phyloP scores from a whole-genome alignment of 1,139 yeast species.

The Saccharomyces hybrid region DNA sequence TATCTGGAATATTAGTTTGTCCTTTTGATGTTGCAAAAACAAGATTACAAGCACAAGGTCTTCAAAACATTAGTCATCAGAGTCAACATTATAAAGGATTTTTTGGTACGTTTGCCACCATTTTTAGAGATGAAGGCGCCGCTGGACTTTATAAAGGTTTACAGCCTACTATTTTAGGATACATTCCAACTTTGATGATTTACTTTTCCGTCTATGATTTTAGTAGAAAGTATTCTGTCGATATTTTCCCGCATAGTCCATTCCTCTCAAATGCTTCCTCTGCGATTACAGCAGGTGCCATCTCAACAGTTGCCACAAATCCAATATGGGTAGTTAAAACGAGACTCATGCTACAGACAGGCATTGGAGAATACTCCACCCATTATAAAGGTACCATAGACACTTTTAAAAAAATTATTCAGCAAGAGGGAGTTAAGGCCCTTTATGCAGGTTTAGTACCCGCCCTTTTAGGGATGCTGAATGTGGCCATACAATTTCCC shows the following conservation, averaged over 20 bases:
- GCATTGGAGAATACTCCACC: conserved; percentile 23
- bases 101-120: conserved; percentile 51
- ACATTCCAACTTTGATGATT: conserved; percentile 95
- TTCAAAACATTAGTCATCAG: conserved; percentile 16
- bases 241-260: conserved; percentile 37
- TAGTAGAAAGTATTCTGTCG: conserved; percentile 49
- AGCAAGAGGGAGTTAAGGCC: conserved; percentile 71
- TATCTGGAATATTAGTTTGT: conserved; percentile 85
- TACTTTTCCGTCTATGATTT: conserved; percentile 85
- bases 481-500: conserved; percentile 96
- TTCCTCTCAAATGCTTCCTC: conserved; percentile 61
- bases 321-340: conserved; percentile 75
- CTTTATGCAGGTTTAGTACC: conserved; percentile 89
- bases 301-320: conserved; percentile 79
- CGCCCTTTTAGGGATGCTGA: conserved; percentile 79
- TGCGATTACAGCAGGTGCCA: conserved; percentile 85
- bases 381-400: conserved; percentile 73
- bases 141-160: conserved; percentile 84
- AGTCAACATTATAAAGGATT: conserved; percentile 46
- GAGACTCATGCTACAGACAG: conserved; percentile 78
- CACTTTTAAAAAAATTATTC: conserved; percentile 73
- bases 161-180: conserved; percentile 85
- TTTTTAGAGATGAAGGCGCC: conserved; percentile 68
- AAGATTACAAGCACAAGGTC: conserved; percentile 87
- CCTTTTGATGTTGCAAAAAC: conserved; percentile 94